A percentile compares a stretch with the other conserved stretches of the same genome.
These are phyloP conservation scores for Termitomyces sp. DNA, from an alignment of 768 basidiomycete species.

Conservation along the genomic window DNA sequence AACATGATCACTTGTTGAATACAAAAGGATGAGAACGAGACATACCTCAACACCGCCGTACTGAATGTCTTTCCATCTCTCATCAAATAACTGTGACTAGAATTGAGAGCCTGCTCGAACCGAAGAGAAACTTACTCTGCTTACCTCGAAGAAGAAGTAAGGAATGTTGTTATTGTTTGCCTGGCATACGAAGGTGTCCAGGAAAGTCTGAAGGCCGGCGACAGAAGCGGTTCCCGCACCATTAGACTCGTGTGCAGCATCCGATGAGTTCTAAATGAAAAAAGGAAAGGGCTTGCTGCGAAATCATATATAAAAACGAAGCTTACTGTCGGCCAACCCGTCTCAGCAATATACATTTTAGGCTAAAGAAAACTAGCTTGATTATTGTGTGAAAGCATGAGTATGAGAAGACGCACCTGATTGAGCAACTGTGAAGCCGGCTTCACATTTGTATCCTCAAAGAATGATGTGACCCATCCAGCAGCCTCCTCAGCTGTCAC, in stretches of 20 bases:
- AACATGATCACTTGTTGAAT: not conserved
- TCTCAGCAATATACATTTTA: conserved; percentile 89
- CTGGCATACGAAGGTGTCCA: conserved; percentile 86
- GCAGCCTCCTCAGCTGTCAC: conserved; percentile 67
- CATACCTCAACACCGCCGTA: conserved; percentile 73
- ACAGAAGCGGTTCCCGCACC: conserved; percentile 62
- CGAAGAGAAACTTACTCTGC: not conserved
- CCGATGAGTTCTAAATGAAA: conserved; percentile 47
- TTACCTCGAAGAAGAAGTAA: conserved; percentile 85
- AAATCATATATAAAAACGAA: not conserved
- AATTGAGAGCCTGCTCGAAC: not conserved
- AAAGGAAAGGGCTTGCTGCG: not conserved
- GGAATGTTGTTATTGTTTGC: conserved; percentile 71
- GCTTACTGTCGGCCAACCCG: conserved; percentile 70
- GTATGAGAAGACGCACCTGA: conserved; percentile 24
- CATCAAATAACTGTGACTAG: conserved; percentile 59
- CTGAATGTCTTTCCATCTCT: conserved; percentile 68
- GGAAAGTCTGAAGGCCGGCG: conserved; percentile 65
- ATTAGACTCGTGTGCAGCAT: conserved; percentile 50
- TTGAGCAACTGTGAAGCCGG: conserved; percentile 59
- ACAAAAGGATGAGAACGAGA: not conserved
- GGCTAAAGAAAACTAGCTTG: conserved; percentile 33
- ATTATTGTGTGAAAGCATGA: not conserved
- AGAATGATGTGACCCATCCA: conserved; percentile 78
- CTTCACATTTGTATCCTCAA: conserved; percentile 58